phyloP scores from a whole-genome alignment of 1,284 basidiomycete genomes.

The Stereum hirsutum region DNA sequence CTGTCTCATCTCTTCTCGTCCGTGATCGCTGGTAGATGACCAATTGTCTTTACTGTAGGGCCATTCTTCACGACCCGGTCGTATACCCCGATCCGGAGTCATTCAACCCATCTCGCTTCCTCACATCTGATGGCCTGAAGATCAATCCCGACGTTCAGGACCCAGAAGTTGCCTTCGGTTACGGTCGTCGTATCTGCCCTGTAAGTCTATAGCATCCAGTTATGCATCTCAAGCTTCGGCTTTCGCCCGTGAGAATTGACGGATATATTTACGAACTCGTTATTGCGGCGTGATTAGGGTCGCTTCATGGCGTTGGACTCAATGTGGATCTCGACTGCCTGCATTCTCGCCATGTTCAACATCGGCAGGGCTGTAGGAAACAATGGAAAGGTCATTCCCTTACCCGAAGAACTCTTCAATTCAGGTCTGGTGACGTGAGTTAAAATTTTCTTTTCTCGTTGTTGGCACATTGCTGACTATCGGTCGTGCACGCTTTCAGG shows the following conservation, averaged over 20 bases:
- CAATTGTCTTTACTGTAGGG: neutral
- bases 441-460: neutral
- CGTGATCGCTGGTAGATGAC: neutral
- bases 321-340: constrained; percentile 15
- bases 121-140: neutral
- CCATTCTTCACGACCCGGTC: neutral
- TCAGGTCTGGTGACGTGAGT: neutral
- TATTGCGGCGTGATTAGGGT: neutral
- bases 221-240: neutral
- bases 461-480: neutral
- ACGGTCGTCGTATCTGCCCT: constrained; percentile 3
- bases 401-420: neutral
- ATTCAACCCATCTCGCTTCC: neutral
- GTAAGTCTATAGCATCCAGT: neutral
- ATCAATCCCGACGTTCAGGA: neutral
- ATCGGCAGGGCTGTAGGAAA: constrained; percentile 4
- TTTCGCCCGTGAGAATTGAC: neutral
- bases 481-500: neutral
- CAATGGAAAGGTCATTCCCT: neutral
- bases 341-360: constrained; percentile 12
- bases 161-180: constrained; percentile 1
- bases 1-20: neutral
- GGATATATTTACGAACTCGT: neutral
- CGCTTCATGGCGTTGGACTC: constrained; percentile 10
- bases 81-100: neutral